Conservation (phyloP, 2,329 filamentous ascomycete genomes). For the Talaromyces sp. region DNA sequence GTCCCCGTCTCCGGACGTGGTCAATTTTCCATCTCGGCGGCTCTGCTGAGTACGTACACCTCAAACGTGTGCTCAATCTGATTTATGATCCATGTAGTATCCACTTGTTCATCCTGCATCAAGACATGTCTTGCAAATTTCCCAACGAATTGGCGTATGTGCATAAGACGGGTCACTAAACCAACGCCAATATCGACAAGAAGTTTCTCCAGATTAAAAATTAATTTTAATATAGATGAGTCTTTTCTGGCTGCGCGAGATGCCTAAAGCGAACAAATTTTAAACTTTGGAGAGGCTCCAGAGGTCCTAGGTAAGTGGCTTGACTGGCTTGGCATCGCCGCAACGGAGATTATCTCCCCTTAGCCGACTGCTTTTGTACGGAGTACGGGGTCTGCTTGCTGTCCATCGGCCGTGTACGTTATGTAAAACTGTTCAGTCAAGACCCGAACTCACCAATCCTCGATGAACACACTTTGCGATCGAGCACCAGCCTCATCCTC, state of each 20-base stretch:
- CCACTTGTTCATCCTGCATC: not conserved
- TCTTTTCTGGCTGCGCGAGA: not conserved
- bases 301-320: not conserved
- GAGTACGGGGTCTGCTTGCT: not conserved
- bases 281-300: not conserved
- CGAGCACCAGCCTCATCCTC: not conserved
- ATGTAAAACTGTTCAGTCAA: not conserved
- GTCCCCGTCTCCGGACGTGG: not conserved
- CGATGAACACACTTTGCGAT: not conserved
- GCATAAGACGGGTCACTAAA: not conserved
- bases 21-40: not conserved
- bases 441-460: not conserved
- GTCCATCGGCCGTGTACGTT: not conserved
- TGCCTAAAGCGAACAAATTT: not conserved
- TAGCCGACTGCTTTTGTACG: not conserved
- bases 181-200: not conserved
- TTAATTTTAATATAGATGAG: not conserved
- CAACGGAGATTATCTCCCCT: not conserved
- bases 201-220: not conserved
- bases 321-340: not conserved
- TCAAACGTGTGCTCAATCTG: not conserved
- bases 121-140: constrained; percentile 1
- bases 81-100: not conserved
- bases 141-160: not conserved
- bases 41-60: not conserved